A percentile compares a stretch with the other conserved stretches of the same genome.
phyloP scores from a whole-genome alignment of 1,139 yeast species.

The Pichia sp. region DNA sequence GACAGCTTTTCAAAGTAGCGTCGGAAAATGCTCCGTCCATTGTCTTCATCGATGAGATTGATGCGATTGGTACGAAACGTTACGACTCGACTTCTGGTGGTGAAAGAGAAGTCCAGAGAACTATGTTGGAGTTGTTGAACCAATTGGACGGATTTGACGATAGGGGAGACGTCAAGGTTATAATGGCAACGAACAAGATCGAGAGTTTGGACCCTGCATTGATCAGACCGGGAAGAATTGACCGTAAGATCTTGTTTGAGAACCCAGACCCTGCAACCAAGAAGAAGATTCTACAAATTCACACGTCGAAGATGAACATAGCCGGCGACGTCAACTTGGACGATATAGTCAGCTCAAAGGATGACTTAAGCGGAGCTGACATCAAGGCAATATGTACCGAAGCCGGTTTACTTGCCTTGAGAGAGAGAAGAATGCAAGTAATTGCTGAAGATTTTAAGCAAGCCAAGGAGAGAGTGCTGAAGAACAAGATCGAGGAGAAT shows the following conservation, averaged over 20 bases:
- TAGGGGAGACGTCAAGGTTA: constrained; percentile 96
- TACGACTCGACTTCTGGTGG: constrained; percentile 96
- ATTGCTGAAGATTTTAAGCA: constrained; percentile 90
- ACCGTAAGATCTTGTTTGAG: constrained; percentile 93
- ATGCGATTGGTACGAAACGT: constrained; percentile 97
- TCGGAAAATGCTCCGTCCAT: constrained; percentile 97
- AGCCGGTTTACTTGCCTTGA: constrained; percentile 36
- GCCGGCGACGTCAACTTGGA: constrained; percentile 86
- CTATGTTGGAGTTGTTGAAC: constrained; percentile 94
- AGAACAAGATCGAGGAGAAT: constrained; percentile 95
- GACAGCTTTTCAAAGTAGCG: constrained; percentile 95
- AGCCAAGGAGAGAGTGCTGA: constrained; percentile 95
- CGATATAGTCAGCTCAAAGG: constrained; percentile 85
- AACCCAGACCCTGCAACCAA: constrained; percentile 92
- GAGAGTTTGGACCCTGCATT: constrained; percentile 96
- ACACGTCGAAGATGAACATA: constrained; percentile 91
- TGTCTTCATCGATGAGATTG: constrained; percentile 97
- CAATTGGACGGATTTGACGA: constrained; percentile 98
- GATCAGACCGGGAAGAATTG: constrained; percentile 98
- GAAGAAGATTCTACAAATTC: constrained; percentile 88
- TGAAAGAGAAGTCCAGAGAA: constrained; percentile 96
- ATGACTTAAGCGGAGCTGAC: constrained; percentile 96
- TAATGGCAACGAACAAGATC: constrained; percentile 97
- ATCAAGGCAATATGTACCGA: constrained; percentile 93
- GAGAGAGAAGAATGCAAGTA: constrained; percentile 98